These are phyloP conservation scores for Aaosphaeria pasadenensis DNA, from an alignment of 2,329 filamentous ascomycete genomes.

Conservation along the genomic window DNA sequence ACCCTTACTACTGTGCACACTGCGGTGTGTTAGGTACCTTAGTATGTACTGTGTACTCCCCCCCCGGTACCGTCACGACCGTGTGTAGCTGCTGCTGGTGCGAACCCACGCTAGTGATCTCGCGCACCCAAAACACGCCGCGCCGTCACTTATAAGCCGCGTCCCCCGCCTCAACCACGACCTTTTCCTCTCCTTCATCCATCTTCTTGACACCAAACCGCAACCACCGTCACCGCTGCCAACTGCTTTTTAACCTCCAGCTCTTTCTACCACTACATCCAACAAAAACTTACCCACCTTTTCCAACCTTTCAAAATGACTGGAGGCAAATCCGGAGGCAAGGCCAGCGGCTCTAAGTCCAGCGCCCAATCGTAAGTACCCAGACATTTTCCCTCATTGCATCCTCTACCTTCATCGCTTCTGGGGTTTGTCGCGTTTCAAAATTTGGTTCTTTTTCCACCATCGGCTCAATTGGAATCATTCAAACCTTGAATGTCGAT, in stretches of 20 bases:
- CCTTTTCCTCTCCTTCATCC: slow-evolving; percentile 38
- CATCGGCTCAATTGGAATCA: not conserved
- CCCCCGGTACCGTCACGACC: no score
- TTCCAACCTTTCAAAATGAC: slow-evolving; percentile 79
- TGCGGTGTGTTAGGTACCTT: no score
- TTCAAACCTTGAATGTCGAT: not conserved
- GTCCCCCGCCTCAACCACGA: slow-evolving; percentile 29
- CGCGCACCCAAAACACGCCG: slow-evolving; percentile 38
- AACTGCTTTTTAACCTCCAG: slow-evolving; percentile 6
- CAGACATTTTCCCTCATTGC: slow-evolving; percentile 3
- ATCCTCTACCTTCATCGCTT: slow-evolving; percentile 7
- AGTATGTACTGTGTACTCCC: no score
- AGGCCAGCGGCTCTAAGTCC: slow-evolving; percentile 94
- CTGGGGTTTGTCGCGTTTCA: slow-evolving; percentile 21
- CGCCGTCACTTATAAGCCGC: slow-evolving; percentile 39
- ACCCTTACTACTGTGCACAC: no score
- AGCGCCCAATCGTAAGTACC: slow-evolving; percentile 93
- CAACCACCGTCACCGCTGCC: not conserved
- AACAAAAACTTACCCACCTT: slow-evolving; percentile 26
- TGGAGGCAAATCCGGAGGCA: slow-evolving; percentile 99
- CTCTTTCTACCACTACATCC: slow-evolving; percentile 14
- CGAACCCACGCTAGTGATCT: slow-evolving; percentile 34
- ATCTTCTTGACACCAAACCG: slow-evolving; percentile 32
- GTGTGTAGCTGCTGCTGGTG: slow-evolving; percentile 8
- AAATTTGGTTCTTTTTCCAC: slow-evolving; percentile 11